Percentiles rank a stretch among this genome's conserved stretches.
These are phyloP conservation scores for Botrytis tulipae DNA, from an alignment of 2,329 filamentous ascomycete species.

Conservation along the genomic window DNA sequence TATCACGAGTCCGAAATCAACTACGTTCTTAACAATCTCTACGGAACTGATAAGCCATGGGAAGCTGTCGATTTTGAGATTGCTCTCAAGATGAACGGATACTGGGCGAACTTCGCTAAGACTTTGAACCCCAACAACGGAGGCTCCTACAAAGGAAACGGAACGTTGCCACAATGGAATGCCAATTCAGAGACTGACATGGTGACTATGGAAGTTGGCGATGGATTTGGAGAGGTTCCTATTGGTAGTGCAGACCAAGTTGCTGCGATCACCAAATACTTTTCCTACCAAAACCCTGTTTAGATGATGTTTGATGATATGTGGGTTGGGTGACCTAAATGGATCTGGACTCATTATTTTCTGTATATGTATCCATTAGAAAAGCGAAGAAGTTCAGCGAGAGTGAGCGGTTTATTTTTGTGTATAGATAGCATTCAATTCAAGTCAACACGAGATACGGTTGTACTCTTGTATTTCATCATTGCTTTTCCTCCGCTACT, in stretches of 20 bases:
- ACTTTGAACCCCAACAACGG: slow-evolving; percentile 61
- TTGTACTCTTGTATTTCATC: neutral
- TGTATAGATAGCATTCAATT: neutral
- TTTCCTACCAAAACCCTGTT: slow-evolving; percentile 2
- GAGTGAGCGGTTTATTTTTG: neutral
- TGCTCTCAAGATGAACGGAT: slow-evolving; percentile 51
- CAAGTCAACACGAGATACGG: neutral
- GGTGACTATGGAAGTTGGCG: neutral
- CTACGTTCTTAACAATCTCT: slow-evolving; percentile 39
- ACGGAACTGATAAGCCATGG: slow-evolving; percentile 32
- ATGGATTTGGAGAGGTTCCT: slow-evolving; percentile 3
- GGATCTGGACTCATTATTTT: neutral
- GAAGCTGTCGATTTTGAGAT: slow-evolving; percentile 34
- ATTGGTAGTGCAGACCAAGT: slow-evolving; percentile 10
- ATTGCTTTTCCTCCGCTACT: no score
- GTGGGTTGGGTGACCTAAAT: no score
- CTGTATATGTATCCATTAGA: neutral
- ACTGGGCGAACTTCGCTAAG: slow-evolving; percentile 72
- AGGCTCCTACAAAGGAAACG: neutral
- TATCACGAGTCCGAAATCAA: slow-evolving; percentile 39
- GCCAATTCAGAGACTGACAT: neutral
- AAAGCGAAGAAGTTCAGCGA: neutral
- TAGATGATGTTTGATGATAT: neutral
- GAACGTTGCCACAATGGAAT: slow-evolving; percentile 1
- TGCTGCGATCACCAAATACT: neutral